Percentiles rank a stretch among this genome's conserved stretches.
phyloP scores from a whole-genome alignment of 2,329 filamentous ascomycete species.

The Aspergillus puulaauensis region DNA sequence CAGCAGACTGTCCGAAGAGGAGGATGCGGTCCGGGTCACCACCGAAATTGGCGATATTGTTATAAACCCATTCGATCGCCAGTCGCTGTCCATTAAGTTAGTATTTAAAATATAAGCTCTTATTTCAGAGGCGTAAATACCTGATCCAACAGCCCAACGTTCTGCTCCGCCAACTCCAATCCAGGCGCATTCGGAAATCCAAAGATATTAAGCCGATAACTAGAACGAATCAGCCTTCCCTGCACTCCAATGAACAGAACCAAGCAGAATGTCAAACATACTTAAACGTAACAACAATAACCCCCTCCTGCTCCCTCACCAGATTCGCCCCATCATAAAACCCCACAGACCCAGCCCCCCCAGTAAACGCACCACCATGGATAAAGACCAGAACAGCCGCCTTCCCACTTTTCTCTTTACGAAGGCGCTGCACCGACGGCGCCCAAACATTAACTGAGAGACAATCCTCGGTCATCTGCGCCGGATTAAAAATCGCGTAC shows the following conservation, averaged over 20 bases:
- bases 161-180: slow-evolving; percentile 8
- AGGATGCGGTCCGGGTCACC: slow-evolving; percentile 6
- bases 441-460: slow-evolving; percentile 21
- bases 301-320: slow-evolving; percentile 15
- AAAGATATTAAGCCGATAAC: slow-evolving; percentile 22
- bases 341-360: slow-evolving; percentile 11
- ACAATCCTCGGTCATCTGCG: slow-evolving; percentile 20
- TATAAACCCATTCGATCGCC: slow-evolving; percentile 9
- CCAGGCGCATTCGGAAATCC: slow-evolving; percentile 20
- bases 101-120: not conserved
- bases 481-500: slow-evolving; percentile 9
- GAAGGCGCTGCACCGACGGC: not conserved
- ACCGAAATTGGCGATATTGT: slow-evolving; percentile 13
- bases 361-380: slow-evolving; percentile 17
- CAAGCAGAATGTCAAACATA: not conserved
- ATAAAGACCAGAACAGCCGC: slow-evolving; percentile 20
- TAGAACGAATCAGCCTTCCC: not conserved
- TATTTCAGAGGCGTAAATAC: not conserved
- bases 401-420: not conserved
- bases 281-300: slow-evolving; percentile 21
- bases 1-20: slow-evolving; percentile 12
- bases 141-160: slow-evolving; percentile 20
- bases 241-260: too few relatives aligned
- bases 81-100: not conserved
- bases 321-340: slow-evolving; percentile 17